Evolutionary conservation across 257 asterid genomes (phyloP).

Genomic region (Solanum rostratum): DNA sequence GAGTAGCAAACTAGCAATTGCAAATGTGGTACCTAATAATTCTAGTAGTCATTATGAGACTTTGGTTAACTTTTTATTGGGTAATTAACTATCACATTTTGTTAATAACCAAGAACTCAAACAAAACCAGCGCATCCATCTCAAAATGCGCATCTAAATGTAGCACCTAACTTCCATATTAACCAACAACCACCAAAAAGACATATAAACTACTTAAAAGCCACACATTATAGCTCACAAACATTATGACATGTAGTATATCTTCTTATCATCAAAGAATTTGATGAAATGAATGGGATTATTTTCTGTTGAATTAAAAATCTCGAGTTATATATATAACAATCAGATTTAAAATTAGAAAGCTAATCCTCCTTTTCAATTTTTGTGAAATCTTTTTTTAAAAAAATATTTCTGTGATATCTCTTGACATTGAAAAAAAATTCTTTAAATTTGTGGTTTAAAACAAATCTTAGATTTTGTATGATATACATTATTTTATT

Average conservation of each 20-base stretch:
- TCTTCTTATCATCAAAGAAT: background rate
- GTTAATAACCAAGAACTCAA: background rate
- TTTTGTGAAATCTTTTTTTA: background rate
- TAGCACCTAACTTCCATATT: background rate
- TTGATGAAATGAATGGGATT: background rate
- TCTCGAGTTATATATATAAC: no score
- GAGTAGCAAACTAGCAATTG: background rate
- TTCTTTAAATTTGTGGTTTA: no score
- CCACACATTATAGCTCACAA: background rate
- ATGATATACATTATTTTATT: background rate
- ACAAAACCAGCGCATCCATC: background rate
- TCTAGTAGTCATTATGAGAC: background rate
- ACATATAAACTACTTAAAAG: background rate
- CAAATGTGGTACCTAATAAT: background rate
- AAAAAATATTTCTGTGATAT: no score
- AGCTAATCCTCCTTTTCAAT: background rate
- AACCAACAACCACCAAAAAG: background rate
- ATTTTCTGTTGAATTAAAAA: accelerated
- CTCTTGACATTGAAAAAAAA: no score
- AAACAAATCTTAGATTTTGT: background rate
- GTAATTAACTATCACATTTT: background rate
- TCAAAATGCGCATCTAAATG: background rate
- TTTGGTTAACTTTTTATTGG: background rate
- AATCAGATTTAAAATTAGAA: background rate
- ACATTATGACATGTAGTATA: background rate